phyloP scores from a whole-genome alignment of 2,329 filamentous ascomycete genomes.

The Cucurbitaria berberidis region DNA sequence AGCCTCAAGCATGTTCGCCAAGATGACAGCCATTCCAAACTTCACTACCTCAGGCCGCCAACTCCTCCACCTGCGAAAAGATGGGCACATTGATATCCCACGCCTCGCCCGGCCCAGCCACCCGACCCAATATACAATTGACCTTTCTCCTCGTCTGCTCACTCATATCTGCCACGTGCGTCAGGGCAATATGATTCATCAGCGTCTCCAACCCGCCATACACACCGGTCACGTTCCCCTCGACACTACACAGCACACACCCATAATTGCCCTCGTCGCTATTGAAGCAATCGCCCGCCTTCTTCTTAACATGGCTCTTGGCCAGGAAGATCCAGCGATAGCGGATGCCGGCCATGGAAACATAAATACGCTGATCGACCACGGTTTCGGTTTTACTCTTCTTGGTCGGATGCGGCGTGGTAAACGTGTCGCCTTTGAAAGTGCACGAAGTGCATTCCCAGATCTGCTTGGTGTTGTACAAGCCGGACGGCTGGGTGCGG shows the following conservation, averaged over 20 bases:
- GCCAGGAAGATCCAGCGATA: conserved; percentile 51
- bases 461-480: conserved; percentile 43
- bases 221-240: conserved; percentile 40
- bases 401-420: conserved; percentile 27
- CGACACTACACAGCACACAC: conserved; percentile 45
- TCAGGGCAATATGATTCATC: conserved; percentile 47
- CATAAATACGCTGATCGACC: conserved; percentile 37
- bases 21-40: neutral
- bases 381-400: conserved; percentile 36
- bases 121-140: conserved; percentile 46
- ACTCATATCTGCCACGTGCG: conserved; percentile 41
- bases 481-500: conserved; percentile 40
- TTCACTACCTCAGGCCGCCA: conserved; percentile 3
- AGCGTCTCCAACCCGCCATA: conserved; percentile 49
- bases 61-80: conserved; percentile 19
- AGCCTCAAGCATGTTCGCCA: neutral
- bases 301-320: conserved; percentile 41
- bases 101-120: conserved; percentile 39
- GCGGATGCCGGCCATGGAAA: conserved; percentile 34
- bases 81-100: conserved; percentile 49
- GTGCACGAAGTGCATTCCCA: conserved; percentile 46
- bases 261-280: conserved; percentile 40
- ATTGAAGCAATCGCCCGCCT: conserved; percentile 7
- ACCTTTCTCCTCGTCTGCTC: conserved; percentile 39
- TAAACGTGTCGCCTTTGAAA: conserved; percentile 42